Percentiles rank a stretch among this genome's conserved stretches.
Conservation (phyloP, 306 rosid species). For the Purshia tridentata region DNA sequence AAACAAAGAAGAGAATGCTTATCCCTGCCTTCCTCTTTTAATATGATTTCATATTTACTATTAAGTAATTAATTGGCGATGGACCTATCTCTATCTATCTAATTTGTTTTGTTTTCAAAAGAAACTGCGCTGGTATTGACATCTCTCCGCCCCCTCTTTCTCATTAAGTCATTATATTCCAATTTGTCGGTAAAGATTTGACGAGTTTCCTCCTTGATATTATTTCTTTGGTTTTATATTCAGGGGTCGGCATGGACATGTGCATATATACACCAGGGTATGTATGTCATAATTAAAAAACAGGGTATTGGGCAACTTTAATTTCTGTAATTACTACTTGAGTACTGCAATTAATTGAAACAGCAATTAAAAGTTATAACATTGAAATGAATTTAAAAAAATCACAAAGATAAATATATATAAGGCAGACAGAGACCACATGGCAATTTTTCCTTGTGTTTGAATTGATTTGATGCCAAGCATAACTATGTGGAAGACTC, state of each 20-base stretch:
- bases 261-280: neutral
- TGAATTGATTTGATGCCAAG: conserved; percentile 27
- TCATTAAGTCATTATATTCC: no score
- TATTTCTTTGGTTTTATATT: neutral
- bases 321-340: no score
- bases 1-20: neutral
- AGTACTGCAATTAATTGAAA: no score
- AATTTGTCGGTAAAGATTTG: neutral
- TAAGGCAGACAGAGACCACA: conserved; percentile 12
- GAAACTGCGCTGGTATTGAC: no score
- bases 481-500: conserved; percentile 19
- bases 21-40: neutral
- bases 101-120: no score
- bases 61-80: neutral
- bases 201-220: neutral
- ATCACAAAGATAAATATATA: no score
- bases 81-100: no score
- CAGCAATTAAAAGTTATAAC: no score
- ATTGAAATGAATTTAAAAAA: no score
- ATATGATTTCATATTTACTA: neutral
- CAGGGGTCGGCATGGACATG: neutral
- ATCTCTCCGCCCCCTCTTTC: no score
- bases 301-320: no score
- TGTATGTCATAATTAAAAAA: no score
- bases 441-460: conserved; percentile 19